Percentiles rank a stretch among this genome's conserved stretches.
Conservation (phyloP, 108 stramenopile genomes). For the Chaetoceros tenuissimus region DNA sequence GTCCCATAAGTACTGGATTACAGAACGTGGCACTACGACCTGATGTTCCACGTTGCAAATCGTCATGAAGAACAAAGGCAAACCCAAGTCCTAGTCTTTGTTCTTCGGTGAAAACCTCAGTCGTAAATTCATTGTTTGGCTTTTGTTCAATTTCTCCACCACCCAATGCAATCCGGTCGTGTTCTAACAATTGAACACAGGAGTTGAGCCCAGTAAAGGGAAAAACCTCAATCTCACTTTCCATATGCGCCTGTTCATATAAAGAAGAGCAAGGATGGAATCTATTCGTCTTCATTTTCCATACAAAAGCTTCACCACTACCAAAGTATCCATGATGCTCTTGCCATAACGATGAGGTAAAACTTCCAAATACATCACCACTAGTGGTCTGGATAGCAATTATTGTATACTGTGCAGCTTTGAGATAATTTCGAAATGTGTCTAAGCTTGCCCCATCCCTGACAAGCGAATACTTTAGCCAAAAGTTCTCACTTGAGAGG, state of each 20-base stretch:
- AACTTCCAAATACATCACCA: constrained; percentile 76
- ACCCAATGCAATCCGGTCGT: constrained; percentile 56
- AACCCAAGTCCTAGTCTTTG: constrained; percentile 45
- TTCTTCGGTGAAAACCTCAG: constrained; percentile 2
- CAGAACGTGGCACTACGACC: constrained; percentile 55
- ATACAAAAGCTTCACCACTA: constrained; percentile 57
- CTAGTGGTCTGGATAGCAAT: constrained; percentile 70
- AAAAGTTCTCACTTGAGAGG: constrained; percentile 42
- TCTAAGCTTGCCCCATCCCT: constrained; percentile 65
- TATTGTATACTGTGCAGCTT: constrained; percentile 49
- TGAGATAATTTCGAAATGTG: constrained; percentile 44
- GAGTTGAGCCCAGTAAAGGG: constrained; percentile 36
- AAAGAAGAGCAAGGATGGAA: constrained; percentile 38
- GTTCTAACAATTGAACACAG: constrained; percentile 47
- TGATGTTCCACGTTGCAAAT: constrained; percentile 58
- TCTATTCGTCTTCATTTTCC: constrained; percentile 60
- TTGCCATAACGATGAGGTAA: constrained; percentile 51
- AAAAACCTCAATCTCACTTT: constrained; percentile 71
- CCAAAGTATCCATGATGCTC: constrained; percentile 54
- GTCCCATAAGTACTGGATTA: constrained; percentile 46
- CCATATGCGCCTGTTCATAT: constrained; percentile 65
- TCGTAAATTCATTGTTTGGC: constrained; percentile 12
- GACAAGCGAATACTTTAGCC: constrained; percentile 70
- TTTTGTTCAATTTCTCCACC: constrained; percentile 28
- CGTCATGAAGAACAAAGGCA: constrained; percentile 58